Evolutionary conservation across 2,329 filamentous ascomycete species (phyloP), one percentile per base, ranked within the genome.

Genomic region (Ceratocystis smalleyi): DNA sequence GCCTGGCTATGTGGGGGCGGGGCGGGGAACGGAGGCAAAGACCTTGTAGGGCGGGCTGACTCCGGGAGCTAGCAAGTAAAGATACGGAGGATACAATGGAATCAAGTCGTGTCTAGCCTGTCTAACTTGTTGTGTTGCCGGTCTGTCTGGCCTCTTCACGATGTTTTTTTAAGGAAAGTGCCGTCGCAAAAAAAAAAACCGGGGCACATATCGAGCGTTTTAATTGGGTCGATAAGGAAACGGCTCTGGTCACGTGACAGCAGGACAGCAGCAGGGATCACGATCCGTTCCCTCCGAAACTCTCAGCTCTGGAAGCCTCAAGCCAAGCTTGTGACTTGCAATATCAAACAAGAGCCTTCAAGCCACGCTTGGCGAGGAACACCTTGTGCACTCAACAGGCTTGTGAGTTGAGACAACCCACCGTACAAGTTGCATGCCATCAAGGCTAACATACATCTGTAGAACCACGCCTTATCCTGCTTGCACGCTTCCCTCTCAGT

Each of bases 111-210:
- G 35, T 40, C 35, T 15, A 40, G 12, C 10, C 35, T 15, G 5
- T 40, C 12, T 4, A 15, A 15, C 10, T 12, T 40, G 15, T 15
- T 40, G 35, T 40, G 35, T 27, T 5, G 47, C 10, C 15, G 3
- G 6, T 10, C 15, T 30, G 24, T 10, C 32, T 35, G 54, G 17
- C 15, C 35, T 40, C 35, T 40, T 40, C 35, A 40, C 17, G 54
- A 57, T 32, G 54, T 7, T 12, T 5, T 19, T 27, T 32, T 3
- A 35, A 57, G 32, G 32, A n/a, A 57, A 57, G 3, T 32, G 54
- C 32, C 30, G 49, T 47, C 27, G 49, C 59, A 54, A 54, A 32
- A 62, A 62, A 40, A 51, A 62, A 27, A 62, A 40, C 35, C 32
- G 47, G 61, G 61, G 30, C 32, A 8, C 2, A 0, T 15, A 17